These are phyloP conservation scores for Diplocarpon rosae DNA, from an alignment of 2,329 filamentous ascomycete genomes.

Conservation along the genomic window DNA sequence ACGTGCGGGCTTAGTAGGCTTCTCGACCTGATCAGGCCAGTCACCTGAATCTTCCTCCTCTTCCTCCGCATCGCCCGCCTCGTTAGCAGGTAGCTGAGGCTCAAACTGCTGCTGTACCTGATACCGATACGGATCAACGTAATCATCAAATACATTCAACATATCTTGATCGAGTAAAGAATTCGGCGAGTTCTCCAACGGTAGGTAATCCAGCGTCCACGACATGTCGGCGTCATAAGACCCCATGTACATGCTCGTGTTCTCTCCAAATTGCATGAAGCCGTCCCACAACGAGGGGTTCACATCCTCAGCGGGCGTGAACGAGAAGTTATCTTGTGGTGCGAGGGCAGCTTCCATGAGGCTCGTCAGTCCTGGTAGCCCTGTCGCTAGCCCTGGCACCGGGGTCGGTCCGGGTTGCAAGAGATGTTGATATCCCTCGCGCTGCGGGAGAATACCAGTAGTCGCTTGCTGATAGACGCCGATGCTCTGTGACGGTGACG, in stretches of 20 bases:
- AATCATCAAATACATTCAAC: conserved; percentile 12
- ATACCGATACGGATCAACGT: conserved; percentile 14
- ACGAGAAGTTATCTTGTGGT: conserved; percentile 12
- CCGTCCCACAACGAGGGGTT: conserved; percentile 20
- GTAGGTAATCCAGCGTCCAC: conserved; percentile 20
- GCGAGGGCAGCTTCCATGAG: conserved; percentile 24
- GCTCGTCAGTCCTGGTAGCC: conserved; percentile 20
- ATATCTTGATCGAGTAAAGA: conserved; percentile 14
- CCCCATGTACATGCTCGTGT: conserved; percentile 19
- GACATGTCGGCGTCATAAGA: conserved; percentile 25
- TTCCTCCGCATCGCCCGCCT: conserved; percentile 16
- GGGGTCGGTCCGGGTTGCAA: not conserved
- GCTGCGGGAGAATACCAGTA: not conserved
- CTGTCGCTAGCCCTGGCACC: conserved; percentile 3
- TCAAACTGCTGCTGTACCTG: conserved; percentile 12
- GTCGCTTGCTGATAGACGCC: conserved; percentile 2
- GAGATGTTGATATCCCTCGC: conserved; percentile 1
- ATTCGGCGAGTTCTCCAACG: conserved; percentile 15
- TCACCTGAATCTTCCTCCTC: conserved; percentile 22
- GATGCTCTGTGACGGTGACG: not conserved
- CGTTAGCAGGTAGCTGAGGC: conserved; percentile 4
- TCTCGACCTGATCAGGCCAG: conserved; percentile 21
- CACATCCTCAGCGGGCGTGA: conserved; percentile 15
- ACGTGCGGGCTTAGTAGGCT: conserved; percentile 7
- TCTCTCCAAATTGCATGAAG: conserved; percentile 21